Evolutionary conservation across 2,329 filamentous ascomycete species (phyloP), one percentile per base, ranked within the genome.

Genomic region (Cladorrhinum sp.): DNA sequence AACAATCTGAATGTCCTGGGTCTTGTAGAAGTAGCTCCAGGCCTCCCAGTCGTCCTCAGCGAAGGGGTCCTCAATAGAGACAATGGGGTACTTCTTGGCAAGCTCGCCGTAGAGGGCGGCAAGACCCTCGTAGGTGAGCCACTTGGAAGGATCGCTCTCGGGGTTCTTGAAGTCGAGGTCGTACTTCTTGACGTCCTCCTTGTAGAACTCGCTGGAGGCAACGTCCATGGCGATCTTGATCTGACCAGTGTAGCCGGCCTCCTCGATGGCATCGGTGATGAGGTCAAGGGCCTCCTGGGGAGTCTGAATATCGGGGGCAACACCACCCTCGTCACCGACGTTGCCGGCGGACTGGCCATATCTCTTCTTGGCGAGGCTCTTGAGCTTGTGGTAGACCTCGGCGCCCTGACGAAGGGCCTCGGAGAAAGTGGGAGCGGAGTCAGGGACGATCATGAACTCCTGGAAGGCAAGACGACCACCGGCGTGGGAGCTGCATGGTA

Each of bases 111-210:
- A 98, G 73, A 96, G 82, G 74, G 89, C 87, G 75, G 95, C 94
- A 66, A 99, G 90, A 83, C 99, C 84, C 85, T 98, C 92, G 81
- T 98, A 98, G 71, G 91, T 96, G 84, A 99, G 84, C 95, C 95
- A 98, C 87, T 99, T 98, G 84, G 80, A 85, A 75, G 88, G 85
- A 83, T 99, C 95, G 77, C 90, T 95, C 67, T 98, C 89, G 73
- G 95, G 94, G 88, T 99, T 99, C 91, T 99, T 98, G 91, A 98
- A 99, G 89, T 98, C 95, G 68, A 99, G 86, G 76, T 99, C 95
- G 86, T 99, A 99, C 86, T 98, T 98, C 90, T 98, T 97, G 77
- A 82, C 94, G 57, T 95, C 91, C 73, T 83, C 79, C 84, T 98
- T 98, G 90, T 99, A 99, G 86, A 99, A 99, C 80, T 99, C 95